These are phyloP conservation scores for Stephanodiscus minutulus DNA, from an alignment of 108 stramenopile genomes.

Conservation along the genomic window DNA sequence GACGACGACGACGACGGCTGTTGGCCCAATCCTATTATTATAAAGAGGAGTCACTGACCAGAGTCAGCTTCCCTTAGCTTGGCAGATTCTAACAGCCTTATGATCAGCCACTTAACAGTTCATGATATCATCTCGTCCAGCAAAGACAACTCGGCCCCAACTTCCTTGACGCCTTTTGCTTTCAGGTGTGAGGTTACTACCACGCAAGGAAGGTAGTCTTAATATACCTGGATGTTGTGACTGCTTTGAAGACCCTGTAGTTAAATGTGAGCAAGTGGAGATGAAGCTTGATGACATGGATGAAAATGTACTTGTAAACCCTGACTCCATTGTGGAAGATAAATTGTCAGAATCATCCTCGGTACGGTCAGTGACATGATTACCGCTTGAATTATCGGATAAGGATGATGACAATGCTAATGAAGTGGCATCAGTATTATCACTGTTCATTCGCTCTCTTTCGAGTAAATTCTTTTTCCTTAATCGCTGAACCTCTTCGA, in stretches of 20 bases:
- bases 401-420: background rate
- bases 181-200: background rate
- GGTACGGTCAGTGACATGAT: background rate
- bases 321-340: background rate
- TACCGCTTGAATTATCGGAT: conserved; percentile 2
- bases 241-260: background rate
- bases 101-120: background rate
- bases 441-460: background rate
- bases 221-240: background rate
- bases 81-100: too few relatives aligned
- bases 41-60: background rate
- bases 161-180: conserved; percentile 3
- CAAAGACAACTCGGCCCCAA: background rate
- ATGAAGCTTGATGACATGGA: background rate
- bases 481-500: conserved; percentile 3
- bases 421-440: background rate
- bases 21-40: too few relatives aligned
- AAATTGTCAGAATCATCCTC: background rate
- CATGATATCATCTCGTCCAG: conserved; percentile 9
- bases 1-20: too few relatives aligned
- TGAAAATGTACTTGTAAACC: background rate
- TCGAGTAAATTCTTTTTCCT: conserved; percentile 1
- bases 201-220: background rate
- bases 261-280: background rate
- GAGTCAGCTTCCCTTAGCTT: background rate